Evolutionary conservation across 495 filamentous ascomycete genomes (phyloP).

Genomic region (Acidomyces sp.): DNA sequence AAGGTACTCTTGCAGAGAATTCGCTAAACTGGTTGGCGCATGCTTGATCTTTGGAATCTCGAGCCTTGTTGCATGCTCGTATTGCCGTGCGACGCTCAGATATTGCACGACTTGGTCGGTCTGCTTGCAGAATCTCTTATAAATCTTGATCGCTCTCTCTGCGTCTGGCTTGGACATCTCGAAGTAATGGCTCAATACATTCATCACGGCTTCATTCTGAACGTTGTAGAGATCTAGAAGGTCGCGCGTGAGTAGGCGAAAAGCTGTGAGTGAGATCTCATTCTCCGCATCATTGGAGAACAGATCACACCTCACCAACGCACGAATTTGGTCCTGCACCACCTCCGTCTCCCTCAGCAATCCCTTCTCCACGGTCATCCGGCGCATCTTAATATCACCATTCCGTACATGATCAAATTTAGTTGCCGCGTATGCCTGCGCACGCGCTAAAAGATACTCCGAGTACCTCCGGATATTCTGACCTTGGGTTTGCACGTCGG

Average conservation of each 20-base stretch:
- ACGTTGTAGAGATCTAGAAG: conserved; percentile 83
- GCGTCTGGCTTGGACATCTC: conserved; percentile 95
- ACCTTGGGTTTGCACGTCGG: conserved; percentile 93
- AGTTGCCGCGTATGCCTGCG: conserved; percentile 66
- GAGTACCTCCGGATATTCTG: conserved; percentile 89
- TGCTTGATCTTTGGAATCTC: conserved; percentile 97
- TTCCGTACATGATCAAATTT: conserved; percentile 81
- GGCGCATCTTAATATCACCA: conserved; percentile 71
- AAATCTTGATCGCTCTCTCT: conserved; percentile 80
- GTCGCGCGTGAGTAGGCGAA: conserved; percentile 81
- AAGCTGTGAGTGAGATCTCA: conserved; percentile 94
- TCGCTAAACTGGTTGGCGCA: conserved; percentile 78
- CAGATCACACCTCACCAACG: conserved; percentile 78
- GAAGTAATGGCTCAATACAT: conserved; percentile 96
- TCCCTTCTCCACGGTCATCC: conserved; percentile 82
- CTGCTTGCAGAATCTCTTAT: conserved; percentile 83
- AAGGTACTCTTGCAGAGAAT: conserved; percentile 85
- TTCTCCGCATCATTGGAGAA: conserved; percentile 85
- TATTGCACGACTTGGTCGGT: conserved; percentile 89
- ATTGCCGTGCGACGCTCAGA: conserved; percentile 71
- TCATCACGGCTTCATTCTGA: conserved; percentile 96
- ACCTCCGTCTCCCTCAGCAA: conserved; percentile 82
- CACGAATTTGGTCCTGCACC: conserved; percentile 79
- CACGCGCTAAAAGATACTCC: conserved; percentile 70
- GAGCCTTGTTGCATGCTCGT: conserved; percentile 78